Conservation (phyloP, 2,329 filamentous ascomycete genomes). For the Colletotrichum karsti region DNA sequence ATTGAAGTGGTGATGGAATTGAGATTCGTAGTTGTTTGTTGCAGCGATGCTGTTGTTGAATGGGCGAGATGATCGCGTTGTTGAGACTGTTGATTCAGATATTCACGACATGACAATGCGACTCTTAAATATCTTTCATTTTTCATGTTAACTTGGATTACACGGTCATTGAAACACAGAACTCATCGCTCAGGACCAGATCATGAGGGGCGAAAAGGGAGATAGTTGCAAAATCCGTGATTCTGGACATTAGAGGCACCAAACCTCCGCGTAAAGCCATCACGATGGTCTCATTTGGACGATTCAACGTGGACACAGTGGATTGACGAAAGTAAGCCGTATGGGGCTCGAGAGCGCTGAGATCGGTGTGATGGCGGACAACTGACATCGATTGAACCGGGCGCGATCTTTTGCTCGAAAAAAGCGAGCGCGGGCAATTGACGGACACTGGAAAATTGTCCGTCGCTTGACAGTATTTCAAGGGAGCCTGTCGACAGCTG, state of each 20-base stretch:
- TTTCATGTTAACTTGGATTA: too few species aligned
- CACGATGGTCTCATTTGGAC: neutral
- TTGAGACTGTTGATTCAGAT: too few species aligned
- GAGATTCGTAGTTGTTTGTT: neutral
- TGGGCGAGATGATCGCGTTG: too few species aligned
- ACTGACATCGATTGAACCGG: neutral
- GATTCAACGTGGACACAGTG: neutral
- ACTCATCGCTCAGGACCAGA: neutral
- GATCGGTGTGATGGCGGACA: neutral
- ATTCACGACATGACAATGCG: too few species aligned
- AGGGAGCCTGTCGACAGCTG: too few species aligned
- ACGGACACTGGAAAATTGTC: neutral
- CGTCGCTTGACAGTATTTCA: neutral
- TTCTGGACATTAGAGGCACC: neutral
- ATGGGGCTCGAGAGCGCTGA: neutral
- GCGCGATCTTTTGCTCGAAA: neutral
- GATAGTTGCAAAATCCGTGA: too few species aligned
- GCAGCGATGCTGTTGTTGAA: neutral
- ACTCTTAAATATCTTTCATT: too few species aligned
- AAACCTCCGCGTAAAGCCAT: neutral
- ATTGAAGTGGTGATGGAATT: too few species aligned
- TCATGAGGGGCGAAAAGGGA: neutral
- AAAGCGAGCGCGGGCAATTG: neutral
- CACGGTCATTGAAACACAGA: too few species aligned
- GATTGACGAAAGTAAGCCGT: neutral